Base-by-base conservation (phyloP, 1,284 basidiomycete genomes). In the Cutaneotrichosporon cyanovorans region DNA sequence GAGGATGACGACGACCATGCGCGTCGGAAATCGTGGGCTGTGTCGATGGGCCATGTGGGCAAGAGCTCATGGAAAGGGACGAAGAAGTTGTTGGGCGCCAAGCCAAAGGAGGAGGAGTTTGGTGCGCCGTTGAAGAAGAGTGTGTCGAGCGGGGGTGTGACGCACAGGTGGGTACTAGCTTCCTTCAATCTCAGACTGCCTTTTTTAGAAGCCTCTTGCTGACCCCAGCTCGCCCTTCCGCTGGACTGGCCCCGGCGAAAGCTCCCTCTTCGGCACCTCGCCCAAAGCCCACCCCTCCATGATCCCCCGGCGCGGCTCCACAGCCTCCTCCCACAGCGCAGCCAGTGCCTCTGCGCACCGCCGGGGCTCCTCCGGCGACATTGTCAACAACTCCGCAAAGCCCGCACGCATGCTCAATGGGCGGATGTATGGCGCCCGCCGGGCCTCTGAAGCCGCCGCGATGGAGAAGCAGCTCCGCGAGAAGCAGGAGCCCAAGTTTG, bases 381-480 rank as follows among this genome's bases (percentile, higher is more conserved):
- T 28, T 12, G 31, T 19, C 16, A 31, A 23, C 23, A 36, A 20
- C 32, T 32, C 21, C 42, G 42, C 25, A 31, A 48, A 60, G 6
- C 58, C 59, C 2, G 66, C 68, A 31, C 57, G 54, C 45, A 66
- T 72, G 63, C 61, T 72, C 40, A 72, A 72, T 51, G 70, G 70
- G 0, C 52, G 70, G 16, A 66, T 72, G 4, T 72, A 72, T 45
- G 70, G 70, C 12, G 56, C 59, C 8, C 60, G 68, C 9, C 59
- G 68, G 3, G 64, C 62, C 6, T 62, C 60, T 33, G 62, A 66
- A 42, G 60, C 62, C 14, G 62, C 65, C 3, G 60, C 56, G 14
- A 31, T 53, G 37, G 59, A 63, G 43, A 55, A 55, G 36, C 28
- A 48, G 23, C 34, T 48, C 16, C 45, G 60, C 23, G 58, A 59